Evolutionary conservation across 192 early-diverging fungal genomes (phyloP), one percentile per base, ranked within the genome.

Genomic region (Coemansia interrupta): DNA sequence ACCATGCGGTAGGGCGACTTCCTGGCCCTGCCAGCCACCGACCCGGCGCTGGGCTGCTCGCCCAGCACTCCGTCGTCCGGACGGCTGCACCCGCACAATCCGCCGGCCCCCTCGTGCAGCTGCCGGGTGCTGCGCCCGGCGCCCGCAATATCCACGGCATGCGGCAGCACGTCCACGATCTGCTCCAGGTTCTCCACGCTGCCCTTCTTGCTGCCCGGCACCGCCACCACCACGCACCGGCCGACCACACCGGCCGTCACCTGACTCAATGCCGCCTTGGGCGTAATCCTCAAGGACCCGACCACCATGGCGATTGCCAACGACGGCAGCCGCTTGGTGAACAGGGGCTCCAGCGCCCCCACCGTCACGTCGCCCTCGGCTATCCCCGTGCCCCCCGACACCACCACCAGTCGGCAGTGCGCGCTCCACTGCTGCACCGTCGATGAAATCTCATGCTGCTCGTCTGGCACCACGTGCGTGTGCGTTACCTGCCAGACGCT

Each of bases 301-400:
- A 82, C 60, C 23, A 96, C 69, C 83, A 98, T 88, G 1, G 90
- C 72, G 14, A 86, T 87, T 0, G 84, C 82, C 24, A 98, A 79
- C n/a, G 92, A 89, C 1, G 87, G 83, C 0, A 92, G 85, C 4
- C 63, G 56, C 58, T 84, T 80, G 15, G 85, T 81, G 28, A 95
- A 80, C 43, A 94, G 60, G n/a, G 87, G 86, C 18, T 73, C 54
- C 12, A 98, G 61, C 0, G 92, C 93, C 76, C 92, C 92, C 3
- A 93, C 90, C 2, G 96, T 96, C 7, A 86, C 84, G 58, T 98
- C 96, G 47, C 90, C 76, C 28, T 84, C 70, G 14, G 88, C 86
- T 56, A 98, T 86, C 1, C 96, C 96, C 5, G 96, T 98, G n/a
- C 96, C 96, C 4, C 95, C 95, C 5, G 90, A 86, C 0, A 90